Evolutionary conservation across 768 basidiomycete species (phyloP).

Genomic region (Tricholoma terreum): DNA sequence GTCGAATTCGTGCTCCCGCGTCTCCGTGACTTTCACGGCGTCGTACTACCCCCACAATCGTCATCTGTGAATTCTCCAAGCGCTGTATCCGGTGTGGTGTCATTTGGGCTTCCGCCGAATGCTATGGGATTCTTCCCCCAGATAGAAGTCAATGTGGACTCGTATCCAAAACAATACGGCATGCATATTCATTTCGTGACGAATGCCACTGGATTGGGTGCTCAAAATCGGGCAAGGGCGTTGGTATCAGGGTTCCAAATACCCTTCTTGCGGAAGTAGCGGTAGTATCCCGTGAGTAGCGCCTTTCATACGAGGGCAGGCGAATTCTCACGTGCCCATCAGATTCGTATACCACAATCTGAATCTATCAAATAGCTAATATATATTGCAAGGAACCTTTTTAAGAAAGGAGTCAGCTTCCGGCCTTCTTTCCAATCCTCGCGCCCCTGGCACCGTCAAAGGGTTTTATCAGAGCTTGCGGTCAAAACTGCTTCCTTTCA

Average conservation of each 20-base stretch:
- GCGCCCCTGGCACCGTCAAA: no score
- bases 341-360: neutral
- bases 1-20: constrained; percentile 95
- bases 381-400: neutral
- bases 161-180: constrained; percentile 82
- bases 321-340: neutral
- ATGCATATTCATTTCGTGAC: constrained; percentile 96
- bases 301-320: neutral
- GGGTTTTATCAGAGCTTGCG: no score
- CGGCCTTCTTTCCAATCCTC: no score
- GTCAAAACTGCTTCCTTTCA: no score
- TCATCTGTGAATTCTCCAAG: constrained; percentile 69
- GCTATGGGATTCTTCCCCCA: constrained; percentile 94
- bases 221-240: constrained; percentile 84
- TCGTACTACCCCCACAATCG: constrained; percentile 73
- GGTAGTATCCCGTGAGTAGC: neutral
- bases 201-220: constrained; percentile 81
- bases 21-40: constrained; percentile 83
- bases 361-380: neutral
- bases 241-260: constrained; percentile 90
- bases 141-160: constrained; percentile 90
- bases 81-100: constrained; percentile 83
- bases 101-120: constrained; percentile 78
- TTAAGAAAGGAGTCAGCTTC: neutral
- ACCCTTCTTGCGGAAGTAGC: constrained; percentile 63